These are phyloP conservation scores for Arachis hypogaea DNA, from an alignment of 306 rosid species.

Conservation along the genomic window DNA sequence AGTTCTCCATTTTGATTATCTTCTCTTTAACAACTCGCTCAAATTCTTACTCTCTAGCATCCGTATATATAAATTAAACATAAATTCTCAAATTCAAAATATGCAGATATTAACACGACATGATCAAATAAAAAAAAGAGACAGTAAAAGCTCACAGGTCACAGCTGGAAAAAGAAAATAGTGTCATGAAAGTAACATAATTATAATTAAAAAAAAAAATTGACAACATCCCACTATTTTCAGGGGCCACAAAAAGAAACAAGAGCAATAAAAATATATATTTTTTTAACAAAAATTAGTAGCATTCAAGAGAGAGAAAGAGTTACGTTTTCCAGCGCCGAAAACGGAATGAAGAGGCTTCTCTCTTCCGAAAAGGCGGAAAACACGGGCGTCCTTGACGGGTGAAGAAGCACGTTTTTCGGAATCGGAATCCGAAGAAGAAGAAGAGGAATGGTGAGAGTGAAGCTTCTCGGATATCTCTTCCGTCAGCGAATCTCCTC, in stretches of 20 bases:
- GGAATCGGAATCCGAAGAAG: slow-evolving; percentile 50
- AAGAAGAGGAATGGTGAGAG: slow-evolving; percentile 44
- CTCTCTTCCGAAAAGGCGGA: slow-evolving; percentile 72
- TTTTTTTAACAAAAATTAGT: too few relatives aligned
- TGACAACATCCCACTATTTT: background rate
- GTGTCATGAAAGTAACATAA: background rate
- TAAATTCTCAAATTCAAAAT: background rate
- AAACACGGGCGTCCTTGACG: slow-evolving; percentile 46
- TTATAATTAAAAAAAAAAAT: background rate
- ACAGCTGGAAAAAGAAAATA: background rate
- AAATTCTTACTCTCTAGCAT: background rate
- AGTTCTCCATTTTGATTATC: slow-evolving; percentile 3
- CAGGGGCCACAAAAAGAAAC: background rate
- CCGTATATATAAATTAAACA: background rate
- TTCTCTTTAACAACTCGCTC: background rate
- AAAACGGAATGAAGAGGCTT: slow-evolving; percentile 63
- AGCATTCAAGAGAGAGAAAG: background rate
- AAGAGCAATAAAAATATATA: too few relatives aligned
- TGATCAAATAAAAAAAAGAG: background rate
- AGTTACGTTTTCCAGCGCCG: slow-evolving; percentile 74
- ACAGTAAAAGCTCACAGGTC: background rate
- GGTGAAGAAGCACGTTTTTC: slow-evolving; percentile 48
- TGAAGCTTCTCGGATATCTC: slow-evolving; percentile 63
- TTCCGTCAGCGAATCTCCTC: slow-evolving; percentile 47
- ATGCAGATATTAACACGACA: background rate